Evolutionary conservation across 192 early-diverging fungal genomes (phyloP), one percentile per base, ranked within the genome.

Genomic region (Podila minutissima): DNA sequence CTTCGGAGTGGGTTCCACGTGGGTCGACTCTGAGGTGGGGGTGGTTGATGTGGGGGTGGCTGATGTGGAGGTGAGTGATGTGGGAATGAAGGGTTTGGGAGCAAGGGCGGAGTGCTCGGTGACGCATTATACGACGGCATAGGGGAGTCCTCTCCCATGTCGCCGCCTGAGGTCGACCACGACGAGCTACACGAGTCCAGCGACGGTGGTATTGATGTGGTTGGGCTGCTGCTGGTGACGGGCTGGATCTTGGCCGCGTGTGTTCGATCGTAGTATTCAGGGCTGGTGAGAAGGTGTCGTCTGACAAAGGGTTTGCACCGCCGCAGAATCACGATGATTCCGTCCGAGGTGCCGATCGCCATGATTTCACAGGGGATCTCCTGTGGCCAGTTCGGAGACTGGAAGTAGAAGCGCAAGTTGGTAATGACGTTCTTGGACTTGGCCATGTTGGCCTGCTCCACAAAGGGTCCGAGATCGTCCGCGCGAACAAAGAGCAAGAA

Each of bases 361-460:
- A 79, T 79, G 60, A 49, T 61, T 61, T 79, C 76, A 24, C 76
- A 79, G 41, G 76, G 76, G 26, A 79, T 79, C 60, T 79, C 76
- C 20, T 69, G 59, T 13, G 26, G 64, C 51, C 33, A 63, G 9
- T 37, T 55, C 5, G 70, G 76, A 13, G 76, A 79, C 32, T 79
- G 76, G 50, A 79, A 79, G 38, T 64, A 72, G 33, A 79, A 69
- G 10, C 70, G 64, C 76, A 79, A 67, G 49, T 83, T 74, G 8
- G 82, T 72, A 4, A 83, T 67, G 3, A 61, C 66, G 26, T 72
- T 76, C 12, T 67, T 62, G 11, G 82, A 72, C 28, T 83, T 83
- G 10, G 82, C 82, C 51, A 78, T 24, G 13, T 77, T 75, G n/a
- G 68, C 66, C 60, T 83, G 74, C 37, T 75, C 73, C 6, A 73